Evolutionary conservation across 2,329 filamentous ascomycete species (phyloP), one percentile per base, ranked within the genome.

Genomic region (Corniculantispora saksenae): DNA sequence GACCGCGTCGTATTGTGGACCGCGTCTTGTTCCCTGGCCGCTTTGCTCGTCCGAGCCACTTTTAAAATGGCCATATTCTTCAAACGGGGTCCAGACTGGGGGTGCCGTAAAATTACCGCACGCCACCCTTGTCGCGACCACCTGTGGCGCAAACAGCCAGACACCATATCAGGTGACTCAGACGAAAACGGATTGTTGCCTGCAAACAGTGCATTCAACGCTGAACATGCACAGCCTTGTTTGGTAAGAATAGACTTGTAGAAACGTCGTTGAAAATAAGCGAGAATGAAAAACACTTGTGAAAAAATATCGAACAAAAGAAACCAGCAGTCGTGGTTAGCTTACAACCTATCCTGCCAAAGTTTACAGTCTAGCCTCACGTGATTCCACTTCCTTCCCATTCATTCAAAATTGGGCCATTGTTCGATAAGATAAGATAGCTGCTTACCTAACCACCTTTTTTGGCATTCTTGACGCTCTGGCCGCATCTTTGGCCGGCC

Each of bases 391-490:
- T 13, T n/a, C 5, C 19, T 13, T n/a, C 5, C 19, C 47, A 7
- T 27, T 29, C 12, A 1, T 13, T 29, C 1, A 8, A 32, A 45
- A n/a, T 6, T 13, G n/a, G n/a, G 29, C 1, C 43, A 32, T 19
- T 35, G 13, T 8, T 15, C 21, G 61, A 63, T 63, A 63, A 63
- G 61, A 63, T 63, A 63, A 63, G 21, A 32, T 17, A 48, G 2
- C 12, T 23, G 64, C 56, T 66, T 67, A 64, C 56, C 59, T 68
- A 62, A 68, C 57, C 58, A 3, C 35, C 32, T 65, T 40, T 51
- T 57, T 25, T 35, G 32, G 56, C 21, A 15, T 9, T 51, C 32
- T 32, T 23, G 45, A 40, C 32, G 12, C 56, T 40, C 21, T 13
- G 50, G 55, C 54, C 21, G 60, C 35, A 40, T 43, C 56, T 56